These are phyloP conservation scores for Candida glucosophila DNA, from an alignment of 1,139 yeast species.

Conservation along the genomic window DNA sequence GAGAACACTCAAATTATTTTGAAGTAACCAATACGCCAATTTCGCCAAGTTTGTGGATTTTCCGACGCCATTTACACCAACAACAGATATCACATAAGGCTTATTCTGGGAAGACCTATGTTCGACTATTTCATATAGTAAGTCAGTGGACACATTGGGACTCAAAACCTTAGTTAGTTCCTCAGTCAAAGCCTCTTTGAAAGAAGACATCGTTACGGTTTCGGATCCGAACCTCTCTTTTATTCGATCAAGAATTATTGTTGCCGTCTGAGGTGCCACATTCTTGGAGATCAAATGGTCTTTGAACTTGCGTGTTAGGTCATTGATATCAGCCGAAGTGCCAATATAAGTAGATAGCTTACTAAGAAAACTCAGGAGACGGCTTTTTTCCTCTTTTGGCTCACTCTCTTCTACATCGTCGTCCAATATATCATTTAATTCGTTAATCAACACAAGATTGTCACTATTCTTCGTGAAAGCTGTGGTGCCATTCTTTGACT, in stretches of 20 bases:
- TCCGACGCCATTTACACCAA: conserved; percentile 97
- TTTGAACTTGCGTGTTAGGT: conserved; percentile 32
- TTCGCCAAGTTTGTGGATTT: conserved; percentile 93
- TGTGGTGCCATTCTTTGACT: conserved; percentile 17
- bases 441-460: conserved; percentile 34
- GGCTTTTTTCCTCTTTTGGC: conserved; percentile 2
- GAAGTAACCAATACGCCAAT: conserved; percentile 90
- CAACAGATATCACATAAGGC: conserved; percentile 93
- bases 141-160: conserved; percentile 85
- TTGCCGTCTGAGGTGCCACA: conserved; percentile 35
- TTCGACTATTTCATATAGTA: conserved; percentile 79
- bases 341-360: conserved; percentile 34
- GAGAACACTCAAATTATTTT: conserved; percentile 76
- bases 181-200: conserved; percentile 56
- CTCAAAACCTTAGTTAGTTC: conserved; percentile 79
- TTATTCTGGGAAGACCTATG: conserved; percentile 36
- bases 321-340: conserved; percentile 26
- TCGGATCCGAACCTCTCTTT: conserved; percentile 20
- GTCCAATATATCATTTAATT: conserved; percentile 32
- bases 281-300: conserved; percentile 38
- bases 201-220: conserved; percentile 21
- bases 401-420: conserved; percentile 19
- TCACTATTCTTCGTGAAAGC: conserved; percentile 24
- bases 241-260: conserved; percentile 28
- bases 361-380: conserved; percentile 20